phyloP scores from a whole-genome alignment of 768 basidiomycete genomes.

The Tricholoma terreum region DNA sequence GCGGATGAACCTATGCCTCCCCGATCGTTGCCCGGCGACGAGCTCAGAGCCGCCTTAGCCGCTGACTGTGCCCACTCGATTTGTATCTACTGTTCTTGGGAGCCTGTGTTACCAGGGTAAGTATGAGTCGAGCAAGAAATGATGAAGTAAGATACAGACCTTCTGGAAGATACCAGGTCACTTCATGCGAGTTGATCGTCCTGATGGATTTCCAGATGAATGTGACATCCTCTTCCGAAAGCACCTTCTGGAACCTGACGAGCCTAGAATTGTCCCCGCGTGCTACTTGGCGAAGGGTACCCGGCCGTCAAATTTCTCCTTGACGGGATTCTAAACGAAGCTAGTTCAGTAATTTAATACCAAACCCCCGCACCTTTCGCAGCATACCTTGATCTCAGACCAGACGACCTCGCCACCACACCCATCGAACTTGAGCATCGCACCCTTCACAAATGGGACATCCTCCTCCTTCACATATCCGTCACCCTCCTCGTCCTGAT shows the following conservation, averaged over 20 bases:
- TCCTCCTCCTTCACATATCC: too few species aligned
- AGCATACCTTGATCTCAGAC: too few species aligned
- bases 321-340: too few species aligned
- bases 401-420: constrained; percentile 48
- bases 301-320: too few species aligned
- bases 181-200: too few species aligned
- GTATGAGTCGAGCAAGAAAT: background rate
- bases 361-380: background rate
- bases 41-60: too few species aligned
- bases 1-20: constrained; percentile 25
- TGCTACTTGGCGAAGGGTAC: constrained; percentile 41
- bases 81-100: constrained; percentile 69
- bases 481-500: constrained; percentile 59
- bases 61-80: constrained; percentile 74
- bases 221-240: constrained; percentile 69
- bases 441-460: constrained; percentile 49
- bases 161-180: constrained; percentile 61
- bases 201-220: constrained; percentile 64
- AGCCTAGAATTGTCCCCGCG: constrained; percentile 46
- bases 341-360: background rate
- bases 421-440: constrained; percentile 55
- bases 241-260: constrained; percentile 61
- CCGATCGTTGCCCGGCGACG: constrained; percentile 20
- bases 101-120: constrained; percentile 42
- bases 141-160: constrained; percentile 40